Evolutionary conservation across 75 land plant species (phyloP).

Genomic region (Sequoia sempervirens): DNA sequence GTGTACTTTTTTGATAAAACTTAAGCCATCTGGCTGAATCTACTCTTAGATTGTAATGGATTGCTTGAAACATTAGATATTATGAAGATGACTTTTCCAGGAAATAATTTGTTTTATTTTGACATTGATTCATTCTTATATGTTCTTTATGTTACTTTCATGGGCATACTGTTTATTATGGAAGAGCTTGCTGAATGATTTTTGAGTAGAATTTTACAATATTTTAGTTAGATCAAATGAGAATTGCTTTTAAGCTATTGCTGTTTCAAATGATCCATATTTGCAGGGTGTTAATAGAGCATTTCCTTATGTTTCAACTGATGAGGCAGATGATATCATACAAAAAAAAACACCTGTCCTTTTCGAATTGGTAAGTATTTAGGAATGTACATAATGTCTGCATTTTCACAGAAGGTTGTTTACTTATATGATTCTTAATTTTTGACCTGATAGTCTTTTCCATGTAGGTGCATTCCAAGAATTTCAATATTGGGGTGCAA

Average conservation of each 20-base stretch:
- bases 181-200: background rate
- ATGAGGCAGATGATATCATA: constrained; percentile 75
- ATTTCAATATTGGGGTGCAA: constrained; percentile 94
- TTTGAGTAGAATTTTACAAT: background rate
- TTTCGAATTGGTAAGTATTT: constrained; percentile 61
- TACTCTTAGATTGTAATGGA: background rate
- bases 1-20: background rate
- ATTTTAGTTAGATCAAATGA: background rate
- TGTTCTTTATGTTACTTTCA: background rate
- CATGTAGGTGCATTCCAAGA: constrained; percentile 83
- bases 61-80: background rate
- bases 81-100: background rate
- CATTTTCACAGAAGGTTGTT: constrained; percentile 1
- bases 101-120: background rate
- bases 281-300: constrained; percentile 98
- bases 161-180: background rate
- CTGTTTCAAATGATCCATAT: constrained; percentile 7
- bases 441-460: background rate
- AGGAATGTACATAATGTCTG: background rate
- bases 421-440: background rate
- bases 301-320: constrained; percentile 78
- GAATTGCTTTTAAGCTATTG: background rate
- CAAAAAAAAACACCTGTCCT: constrained; percentile 88
- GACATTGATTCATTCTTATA: background rate
- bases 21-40: background rate